Percentiles rank a stretch among this genome's conserved stretches.
phyloP scores from a whole-genome alignment of 2,329 filamentous ascomycete species.

The Incumbomyces delicatus region DNA sequence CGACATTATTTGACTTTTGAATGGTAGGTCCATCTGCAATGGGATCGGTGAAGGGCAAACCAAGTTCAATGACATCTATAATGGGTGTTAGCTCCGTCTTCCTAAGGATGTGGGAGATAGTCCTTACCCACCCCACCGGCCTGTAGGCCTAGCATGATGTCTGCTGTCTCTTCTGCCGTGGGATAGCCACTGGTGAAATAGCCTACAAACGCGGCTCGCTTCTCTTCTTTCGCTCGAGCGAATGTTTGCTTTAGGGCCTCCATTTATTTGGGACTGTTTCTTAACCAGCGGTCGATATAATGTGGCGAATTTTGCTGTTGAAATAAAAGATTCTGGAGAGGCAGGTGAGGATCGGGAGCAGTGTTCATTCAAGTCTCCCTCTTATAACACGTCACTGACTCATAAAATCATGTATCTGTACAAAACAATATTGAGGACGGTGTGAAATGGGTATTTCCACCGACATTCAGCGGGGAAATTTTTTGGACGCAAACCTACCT shows the following conservation, averaged over 20 bases:
- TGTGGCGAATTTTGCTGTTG: not conserved
- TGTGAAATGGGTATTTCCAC: not conserved
- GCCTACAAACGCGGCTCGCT: conserved; percentile 73
- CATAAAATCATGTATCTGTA: not conserved
- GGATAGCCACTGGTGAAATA: conserved; percentile 96
- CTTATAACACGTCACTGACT: conserved; percentile 4
- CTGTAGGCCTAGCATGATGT: conserved; percentile 81
- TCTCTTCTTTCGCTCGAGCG: conserved; percentile 46
- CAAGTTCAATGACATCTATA: conserved; percentile 85
- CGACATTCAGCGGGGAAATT: not conserved
- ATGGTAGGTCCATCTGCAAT: conserved; percentile 97
- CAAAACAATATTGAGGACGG: conserved; percentile 1
- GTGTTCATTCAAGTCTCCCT: not conserved
- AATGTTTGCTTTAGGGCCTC: conserved; percentile 48
- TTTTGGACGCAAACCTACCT: no score
- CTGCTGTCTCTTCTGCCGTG: conserved; percentile 66
- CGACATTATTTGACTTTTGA: conserved; percentile 86
- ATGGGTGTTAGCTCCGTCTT: conserved; percentile 9
- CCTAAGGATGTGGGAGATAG: not conserved
- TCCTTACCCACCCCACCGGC: conserved; percentile 74
- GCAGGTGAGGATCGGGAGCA: not conserved
- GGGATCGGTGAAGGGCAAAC: conserved; percentile 92
- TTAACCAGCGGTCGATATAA: not conserved
- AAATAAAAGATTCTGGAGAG: not conserved
- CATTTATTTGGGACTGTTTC: conserved; percentile 28